phyloP scores from a whole-genome alignment of 2,329 filamentous ascomycete genomes.

The Colletotrichum sojae region DNA sequence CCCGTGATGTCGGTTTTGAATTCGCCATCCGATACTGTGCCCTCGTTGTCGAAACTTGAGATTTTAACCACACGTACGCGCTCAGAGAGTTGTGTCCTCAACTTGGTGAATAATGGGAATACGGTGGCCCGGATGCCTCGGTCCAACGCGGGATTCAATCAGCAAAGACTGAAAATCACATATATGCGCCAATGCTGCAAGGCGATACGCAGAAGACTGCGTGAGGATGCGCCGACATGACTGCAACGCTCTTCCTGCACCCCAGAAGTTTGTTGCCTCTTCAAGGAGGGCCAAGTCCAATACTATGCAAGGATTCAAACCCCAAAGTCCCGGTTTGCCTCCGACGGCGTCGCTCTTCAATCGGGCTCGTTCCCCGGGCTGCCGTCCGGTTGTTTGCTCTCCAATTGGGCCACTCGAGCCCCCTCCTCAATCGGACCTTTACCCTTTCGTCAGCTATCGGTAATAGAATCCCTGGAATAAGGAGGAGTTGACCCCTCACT shows the following conservation, averaged over 20 bases:
- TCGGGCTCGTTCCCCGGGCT: conserved; percentile 23
- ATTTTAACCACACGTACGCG: too few relatives aligned
- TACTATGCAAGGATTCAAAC: not conserved
- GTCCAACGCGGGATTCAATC: too few relatives aligned
- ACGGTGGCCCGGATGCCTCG: too few relatives aligned
- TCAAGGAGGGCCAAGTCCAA: not conserved
- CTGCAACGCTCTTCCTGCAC: not conserved
- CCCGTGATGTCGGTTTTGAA: too few relatives aligned
- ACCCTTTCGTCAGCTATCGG: conserved; percentile 21
- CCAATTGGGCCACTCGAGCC: not conserved
- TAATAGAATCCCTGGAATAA: not conserved
- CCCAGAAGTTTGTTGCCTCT: conserved; percentile 22
- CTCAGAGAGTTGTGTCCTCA: too few relatives aligned
- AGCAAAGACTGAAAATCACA: too few relatives aligned
- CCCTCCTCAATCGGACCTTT: conserved; percentile 16
- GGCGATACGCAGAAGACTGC: too few relatives aligned
- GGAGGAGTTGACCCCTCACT: conserved; percentile 30
- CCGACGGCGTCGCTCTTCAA: not conserved
- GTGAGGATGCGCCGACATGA: too few relatives aligned
- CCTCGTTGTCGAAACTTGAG: too few relatives aligned
- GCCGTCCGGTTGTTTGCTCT: not conserved
- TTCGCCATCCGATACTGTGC: too few relatives aligned
- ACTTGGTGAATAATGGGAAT: too few relatives aligned
- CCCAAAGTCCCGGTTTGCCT: not conserved
- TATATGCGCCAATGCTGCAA: too few relatives aligned